Conservation (phyloP, 106 monocot species). For the Platanthera zijinensis region DNA sequence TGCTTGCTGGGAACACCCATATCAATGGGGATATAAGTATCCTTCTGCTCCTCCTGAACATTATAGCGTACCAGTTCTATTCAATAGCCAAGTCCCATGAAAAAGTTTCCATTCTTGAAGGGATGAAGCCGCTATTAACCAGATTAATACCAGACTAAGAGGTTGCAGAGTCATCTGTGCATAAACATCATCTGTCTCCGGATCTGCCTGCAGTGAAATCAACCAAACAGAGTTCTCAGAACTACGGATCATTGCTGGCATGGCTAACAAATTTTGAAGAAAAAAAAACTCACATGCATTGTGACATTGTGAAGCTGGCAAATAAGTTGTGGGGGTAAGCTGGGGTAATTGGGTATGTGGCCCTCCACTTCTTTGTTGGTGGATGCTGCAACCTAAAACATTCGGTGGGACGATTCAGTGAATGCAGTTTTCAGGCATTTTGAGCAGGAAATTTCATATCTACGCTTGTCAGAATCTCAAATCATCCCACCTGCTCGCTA, state of each 20-base stretch:
- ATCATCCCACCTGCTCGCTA: slow-evolving; percentile 37
- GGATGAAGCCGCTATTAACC: neutral
- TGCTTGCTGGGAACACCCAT: slow-evolving; percentile 19
- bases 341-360: slow-evolving; percentile 91
- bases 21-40: slow-evolving; percentile 15
- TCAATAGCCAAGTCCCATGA: neutral
- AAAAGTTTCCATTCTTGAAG: neutral
- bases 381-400: slow-evolving; percentile 70
- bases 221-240: neutral
- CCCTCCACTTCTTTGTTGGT: slow-evolving; percentile 93
- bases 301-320: slow-evolving; percentile 93
- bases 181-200: slow-evolving; percentile 88
- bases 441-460: neutral
- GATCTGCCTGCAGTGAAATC: slow-evolving; percentile 63
- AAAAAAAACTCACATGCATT: slow-evolving; percentile 71
- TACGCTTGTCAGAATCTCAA: neutral
- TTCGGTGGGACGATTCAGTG: neutral
- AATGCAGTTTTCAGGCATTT: too few species aligned
- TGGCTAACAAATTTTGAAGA: neutral
- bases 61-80: neutral
- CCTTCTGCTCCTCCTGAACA: slow-evolving; percentile 21
- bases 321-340: slow-evolving; percentile 77
- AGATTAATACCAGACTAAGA: slow-evolving; percentile 40
- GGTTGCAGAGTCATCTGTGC: slow-evolving; percentile 93
- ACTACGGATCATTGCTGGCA: neutral